Evolutionary conservation across 192 early-diverging fungal species (phyloP).

Genomic region (Dissophora ornata): DNA sequence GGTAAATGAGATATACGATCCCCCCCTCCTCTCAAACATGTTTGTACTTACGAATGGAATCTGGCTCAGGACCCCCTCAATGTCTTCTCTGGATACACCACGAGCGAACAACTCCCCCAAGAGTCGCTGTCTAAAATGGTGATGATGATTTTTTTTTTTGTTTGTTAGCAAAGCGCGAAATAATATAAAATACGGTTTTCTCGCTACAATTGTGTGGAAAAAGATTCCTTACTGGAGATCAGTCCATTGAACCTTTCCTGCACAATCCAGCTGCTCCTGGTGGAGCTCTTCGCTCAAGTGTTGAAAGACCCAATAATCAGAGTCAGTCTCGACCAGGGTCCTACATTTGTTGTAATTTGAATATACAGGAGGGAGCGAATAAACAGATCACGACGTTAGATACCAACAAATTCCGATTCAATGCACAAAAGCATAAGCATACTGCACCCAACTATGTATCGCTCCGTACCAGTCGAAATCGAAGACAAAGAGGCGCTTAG

Average conservation of each 20-base stretch:
- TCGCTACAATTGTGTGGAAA: not conserved
- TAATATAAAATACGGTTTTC: not conserved
- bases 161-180: not conserved
- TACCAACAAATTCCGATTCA: not conserved
- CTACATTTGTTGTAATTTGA: too few relatives aligned
- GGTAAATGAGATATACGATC: too few relatives aligned
- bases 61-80: slow-evolving; percentile 19
- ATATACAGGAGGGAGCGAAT: too few relatives aligned
- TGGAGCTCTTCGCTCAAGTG: slow-evolving; percentile 48
- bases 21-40: not conserved
- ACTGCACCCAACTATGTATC: not conserved
- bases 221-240: slow-evolving; percentile 64
- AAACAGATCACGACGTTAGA: not conserved
- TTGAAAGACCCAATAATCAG: slow-evolving; percentile 62
- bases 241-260: slow-evolving; percentile 64
- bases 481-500: slow-evolving; percentile 65
- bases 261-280: slow-evolving; percentile 35
- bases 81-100: slow-evolving; percentile 16
- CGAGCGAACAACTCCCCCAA: slow-evolving; percentile 24
- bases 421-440: not conserved
- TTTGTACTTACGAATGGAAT: slow-evolving; percentile 39
- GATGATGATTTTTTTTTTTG: not conserved
- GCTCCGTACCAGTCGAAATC: slow-evolving; percentile 74
- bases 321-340: slow-evolving; percentile 73
- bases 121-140: slow-evolving; percentile 13